Evolutionary conservation across 208 protist genomes (phyloP), one percentile per base, ranked within the genome.

Genomic region (Acanthamoeba polyphaga): DNA sequence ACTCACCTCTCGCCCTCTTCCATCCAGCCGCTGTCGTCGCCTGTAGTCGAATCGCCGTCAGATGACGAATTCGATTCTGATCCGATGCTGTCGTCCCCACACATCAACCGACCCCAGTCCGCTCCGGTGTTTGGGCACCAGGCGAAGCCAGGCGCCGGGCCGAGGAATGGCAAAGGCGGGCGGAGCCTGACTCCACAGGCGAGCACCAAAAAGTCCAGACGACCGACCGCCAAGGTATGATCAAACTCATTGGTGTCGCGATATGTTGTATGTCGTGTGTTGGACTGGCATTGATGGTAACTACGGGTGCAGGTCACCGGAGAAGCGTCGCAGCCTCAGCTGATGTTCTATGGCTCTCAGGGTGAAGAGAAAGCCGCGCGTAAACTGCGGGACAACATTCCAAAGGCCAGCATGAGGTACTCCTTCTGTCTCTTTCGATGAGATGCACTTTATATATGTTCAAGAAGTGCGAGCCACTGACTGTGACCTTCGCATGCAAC

Each of bases 381-480:
- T n/a, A 82, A 38, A 27, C 43, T 82, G 43, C n/a, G 74, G 38
- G 74, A 82, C 74, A 49, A n/a, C 74, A 85, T 85, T 43, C 76
- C 76, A 8, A 85, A 85, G 76, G 76, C 76, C 19, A 85, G 76
- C 46, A 60, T 85, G 46, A 85, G 76, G 76, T 58, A 60, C 32
- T n/a, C 70, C 10, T n/a, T 60, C 76, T 22, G 1, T 0, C 15
- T 58, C 15, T 19, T 12, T 58, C 15, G 53, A 10, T 19, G 53
- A 58, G 53, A 5, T 12, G 53, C 15, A 12, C 12, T 12, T 2
- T 19, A 10, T 58, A 10, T 58, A 15, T 58, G 9, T 12, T 58
- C 13, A 17, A 32, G 0, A 68, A 12, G 17, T 29, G 27, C 1
- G 6, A 29, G 62, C 62, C 7, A 68, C 24, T 22, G 62, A n/a